Evolutionary conservation across 768 basidiomycete genomes (phyloP), one percentile per base, ranked within the genome.

Genomic region (Termitomyces sp.): DNA sequence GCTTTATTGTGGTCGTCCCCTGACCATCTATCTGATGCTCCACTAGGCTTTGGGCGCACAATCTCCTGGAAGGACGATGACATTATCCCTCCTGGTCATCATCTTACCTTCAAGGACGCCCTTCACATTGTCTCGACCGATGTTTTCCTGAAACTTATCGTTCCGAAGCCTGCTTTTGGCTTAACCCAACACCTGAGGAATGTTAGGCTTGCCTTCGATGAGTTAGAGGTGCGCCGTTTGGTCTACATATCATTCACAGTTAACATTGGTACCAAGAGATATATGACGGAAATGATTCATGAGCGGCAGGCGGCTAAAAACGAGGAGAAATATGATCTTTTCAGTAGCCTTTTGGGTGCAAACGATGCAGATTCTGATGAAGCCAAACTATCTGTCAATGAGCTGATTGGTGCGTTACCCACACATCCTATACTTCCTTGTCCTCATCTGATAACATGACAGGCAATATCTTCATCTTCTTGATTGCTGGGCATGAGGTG

Each of bases 401-500:
- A 84, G 64, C 68, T 85, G 4, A 73, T 76, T 57, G 73, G 77
- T 76, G 64, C 15, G 38, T 32, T 17, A 15, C 6, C n/a, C 6
- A 42, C 15, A 34, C 45, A 17, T 25, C 40, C 61, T 5, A 45
- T 42, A 32, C 11, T 5, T 55, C 2, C 3, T 32, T 25, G 12
- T 43, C 29, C 29, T n/a, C 29, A 42, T 31, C 5, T 38, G 40
- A 55, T 42, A 11, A 42, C 29, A 40, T 37, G 48, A 51, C 50
- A 76, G 79, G 77, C 25, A 82, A 82, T 66, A 74, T 80, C n/a
- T 82, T 77, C 57, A 77, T 81, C 20, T 82, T 80, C 61, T 66
- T 87, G n/a, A 68, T 88, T 25, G 87, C 86, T 29, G 86, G 86
- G 9, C 83, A 86, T 60, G 86, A 86, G 74, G 83, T 83, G 60